Percentiles rank a stretch among this genome's conserved stretches.
phyloP scores from a whole-genome alignment of 106 monocot genomes.

The Dioscorea zingiberensis region DNA sequence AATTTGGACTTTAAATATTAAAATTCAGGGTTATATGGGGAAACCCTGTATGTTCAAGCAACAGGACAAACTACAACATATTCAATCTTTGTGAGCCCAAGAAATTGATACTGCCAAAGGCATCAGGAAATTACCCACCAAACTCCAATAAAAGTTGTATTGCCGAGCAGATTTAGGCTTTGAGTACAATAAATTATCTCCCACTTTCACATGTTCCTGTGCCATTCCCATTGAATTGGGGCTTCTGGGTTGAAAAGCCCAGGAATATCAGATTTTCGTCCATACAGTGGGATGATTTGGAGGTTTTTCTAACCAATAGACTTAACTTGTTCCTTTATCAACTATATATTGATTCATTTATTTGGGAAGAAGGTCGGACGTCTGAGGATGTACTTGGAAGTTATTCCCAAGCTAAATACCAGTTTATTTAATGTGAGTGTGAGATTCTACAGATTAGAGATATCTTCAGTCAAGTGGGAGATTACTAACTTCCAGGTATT shows the following conservation, averaged over 20 bases:
- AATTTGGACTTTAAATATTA: background rate
- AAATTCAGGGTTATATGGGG: constrained; percentile 62
- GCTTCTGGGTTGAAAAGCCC: constrained; percentile 85
- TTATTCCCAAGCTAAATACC: constrained; percentile 53
- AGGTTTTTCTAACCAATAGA: constrained; percentile 31
- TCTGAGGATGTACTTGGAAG: constrained; percentile 74
- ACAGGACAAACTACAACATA: constrained; percentile 14
- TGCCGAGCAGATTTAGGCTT: constrained; percentile 54
- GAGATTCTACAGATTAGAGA: constrained; percentile 52
- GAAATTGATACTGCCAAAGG: constrained; percentile 6
- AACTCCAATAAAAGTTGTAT: constrained; percentile 27
- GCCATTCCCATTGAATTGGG: constrained; percentile 75
- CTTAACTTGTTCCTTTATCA: constrained; percentile 50
- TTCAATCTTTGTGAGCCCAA: constrained; percentile 30
- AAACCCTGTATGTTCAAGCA: constrained; percentile 69
- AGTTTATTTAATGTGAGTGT: constrained; percentile 58
- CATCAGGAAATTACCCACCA: constrained; percentile 21
- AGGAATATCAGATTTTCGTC: constrained; percentile 67
- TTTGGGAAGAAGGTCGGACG: constrained; percentile 81
- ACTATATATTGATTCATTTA: constrained; percentile 46
- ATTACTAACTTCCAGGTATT: constrained; percentile 54
- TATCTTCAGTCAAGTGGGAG: constrained; percentile 56
- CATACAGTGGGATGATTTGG: constrained; percentile 51
- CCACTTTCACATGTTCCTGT: constrained; percentile 61
- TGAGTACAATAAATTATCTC: constrained; percentile 67